A percentile compares a stretch with the other conserved stretches of the same genome.
These are phyloP conservation scores for Botrytis fabae DNA, from an alignment of 2,329 filamentous ascomycete species.

Conservation along the genomic window DNA sequence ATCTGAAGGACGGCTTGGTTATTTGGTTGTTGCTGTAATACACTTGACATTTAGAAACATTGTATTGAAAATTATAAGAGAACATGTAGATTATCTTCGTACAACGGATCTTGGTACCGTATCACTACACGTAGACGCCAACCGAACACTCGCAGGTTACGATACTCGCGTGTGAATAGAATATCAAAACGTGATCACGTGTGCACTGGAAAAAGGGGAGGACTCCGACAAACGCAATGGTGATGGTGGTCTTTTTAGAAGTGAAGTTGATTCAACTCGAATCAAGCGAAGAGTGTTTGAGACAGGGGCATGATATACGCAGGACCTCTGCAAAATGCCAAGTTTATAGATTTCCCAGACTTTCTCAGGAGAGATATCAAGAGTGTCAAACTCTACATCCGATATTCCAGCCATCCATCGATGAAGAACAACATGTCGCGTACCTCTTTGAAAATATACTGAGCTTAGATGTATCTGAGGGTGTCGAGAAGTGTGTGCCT, in stretches of 20 bases:
- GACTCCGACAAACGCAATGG: too few species aligned
- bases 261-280: not conserved
- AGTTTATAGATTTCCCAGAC: not conserved
- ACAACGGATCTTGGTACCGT: not conserved
- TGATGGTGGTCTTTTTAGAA: not conserved
- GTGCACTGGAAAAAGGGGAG: not conserved
- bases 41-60: not conserved
- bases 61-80: too few species aligned
- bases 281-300: not conserved
- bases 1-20: not conserved
- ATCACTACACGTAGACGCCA: not conserved
- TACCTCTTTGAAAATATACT: not conserved
- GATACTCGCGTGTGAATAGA: not conserved
- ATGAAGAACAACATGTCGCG: not conserved
- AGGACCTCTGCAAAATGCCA: not conserved
- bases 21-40: not conserved
- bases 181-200: not conserved
- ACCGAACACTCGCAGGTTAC: not conserved
- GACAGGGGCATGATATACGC: not conserved
- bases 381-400: not conserved
- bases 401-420: not conserved
- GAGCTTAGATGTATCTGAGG: not conserved
- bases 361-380: not conserved
- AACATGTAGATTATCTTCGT: too few species aligned
- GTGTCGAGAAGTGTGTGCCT: not conserved